These are phyloP conservation scores for Aspergillus alliaceus DNA, from an alignment of 2,329 filamentous ascomycete species.

Conservation along the genomic window DNA sequence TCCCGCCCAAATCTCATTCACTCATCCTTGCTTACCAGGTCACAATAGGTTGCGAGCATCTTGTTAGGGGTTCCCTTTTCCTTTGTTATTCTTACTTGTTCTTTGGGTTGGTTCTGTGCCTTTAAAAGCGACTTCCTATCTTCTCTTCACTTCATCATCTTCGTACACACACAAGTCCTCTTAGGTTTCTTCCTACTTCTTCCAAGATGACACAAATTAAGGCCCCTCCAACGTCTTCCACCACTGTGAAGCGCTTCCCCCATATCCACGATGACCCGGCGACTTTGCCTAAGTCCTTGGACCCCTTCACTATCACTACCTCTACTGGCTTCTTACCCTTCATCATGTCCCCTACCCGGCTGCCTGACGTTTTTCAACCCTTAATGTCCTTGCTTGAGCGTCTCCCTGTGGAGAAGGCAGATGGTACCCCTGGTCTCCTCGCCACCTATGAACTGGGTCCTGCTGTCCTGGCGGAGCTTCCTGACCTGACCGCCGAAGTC, in stretches of 20 bases:
- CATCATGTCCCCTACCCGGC: slow-evolving; percentile 42
- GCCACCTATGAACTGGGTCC: slow-evolving; percentile 72
- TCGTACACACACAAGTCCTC: slow-evolving; percentile 1
- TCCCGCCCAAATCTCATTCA: slow-evolving; percentile 27
- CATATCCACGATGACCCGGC: slow-evolving; percentile 46
- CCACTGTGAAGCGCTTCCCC: slow-evolving; percentile 43
- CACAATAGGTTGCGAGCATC: slow-evolving; percentile 5
- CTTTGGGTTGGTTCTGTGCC: background rate
- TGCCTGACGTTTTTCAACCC: slow-evolving; percentile 72
- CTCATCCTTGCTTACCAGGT: slow-evolving; percentile 17
- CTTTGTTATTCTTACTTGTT: slow-evolving; percentile 7
- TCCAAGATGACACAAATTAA: slow-evolving; percentile 38
- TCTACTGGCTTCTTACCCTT: slow-evolving; percentile 48
- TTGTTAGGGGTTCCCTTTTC: slow-evolving; percentile 9
- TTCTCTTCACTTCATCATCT: background rate
- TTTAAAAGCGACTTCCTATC: background rate
- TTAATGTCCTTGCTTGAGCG: slow-evolving; percentile 71
- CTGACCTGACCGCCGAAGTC: slow-evolving; percentile 72
- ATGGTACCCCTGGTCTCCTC: slow-evolving; percentile 75
- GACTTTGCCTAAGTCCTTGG: slow-evolving; percentile 40
- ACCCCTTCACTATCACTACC: slow-evolving; percentile 51
- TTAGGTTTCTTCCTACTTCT: slow-evolving; percentile 1
- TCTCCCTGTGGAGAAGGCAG: slow-evolving; percentile 75
- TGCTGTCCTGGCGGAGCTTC: slow-evolving; percentile 70
- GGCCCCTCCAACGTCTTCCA: slow-evolving; percentile 28